phyloP scores from a whole-genome alignment of 768 basidiomycete genomes.

The Kwoniella heveanensis region DNA sequence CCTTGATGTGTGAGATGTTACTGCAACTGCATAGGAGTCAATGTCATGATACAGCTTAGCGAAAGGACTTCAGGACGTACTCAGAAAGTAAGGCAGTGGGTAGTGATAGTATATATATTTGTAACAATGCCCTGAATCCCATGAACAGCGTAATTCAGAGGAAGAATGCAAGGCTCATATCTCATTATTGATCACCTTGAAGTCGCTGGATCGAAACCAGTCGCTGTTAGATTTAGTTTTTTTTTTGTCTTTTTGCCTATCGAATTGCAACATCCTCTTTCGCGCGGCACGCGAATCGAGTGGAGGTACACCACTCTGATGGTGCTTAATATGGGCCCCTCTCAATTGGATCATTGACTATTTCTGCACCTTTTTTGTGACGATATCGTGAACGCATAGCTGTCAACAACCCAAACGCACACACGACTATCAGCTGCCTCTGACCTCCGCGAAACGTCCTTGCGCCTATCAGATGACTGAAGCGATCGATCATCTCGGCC shows the following conservation, averaged over 20 bases:
- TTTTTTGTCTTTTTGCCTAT: conserved; percentile 4
- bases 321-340: neutral
- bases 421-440: too few species aligned
- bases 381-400: too few species aligned
- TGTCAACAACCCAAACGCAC: too few species aligned
- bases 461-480: neutral
- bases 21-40: too few species aligned
- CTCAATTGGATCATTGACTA: neutral
- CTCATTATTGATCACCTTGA: conserved; percentile 8
- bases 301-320: neutral
- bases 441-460: neutral
- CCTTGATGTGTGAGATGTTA: too few species aligned
- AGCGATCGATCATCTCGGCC: neutral
- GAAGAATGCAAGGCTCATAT: conserved; percentile 23
- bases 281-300: neutral
- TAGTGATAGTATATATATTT: neutral
- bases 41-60: too few species aligned
- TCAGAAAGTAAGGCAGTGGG: too few species aligned
- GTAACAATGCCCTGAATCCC: neutral
- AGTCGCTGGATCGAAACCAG: conserved; percentile 22
- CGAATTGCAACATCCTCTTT: too few species aligned
- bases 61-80: too few species aligned
- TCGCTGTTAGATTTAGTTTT: conserved; percentile 11
- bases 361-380: too few species aligned
- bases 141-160: conserved; percentile 23